phyloP scores from a whole-genome alignment of 257 asterid genomes.

The Mitragyna speciosa region DNA sequence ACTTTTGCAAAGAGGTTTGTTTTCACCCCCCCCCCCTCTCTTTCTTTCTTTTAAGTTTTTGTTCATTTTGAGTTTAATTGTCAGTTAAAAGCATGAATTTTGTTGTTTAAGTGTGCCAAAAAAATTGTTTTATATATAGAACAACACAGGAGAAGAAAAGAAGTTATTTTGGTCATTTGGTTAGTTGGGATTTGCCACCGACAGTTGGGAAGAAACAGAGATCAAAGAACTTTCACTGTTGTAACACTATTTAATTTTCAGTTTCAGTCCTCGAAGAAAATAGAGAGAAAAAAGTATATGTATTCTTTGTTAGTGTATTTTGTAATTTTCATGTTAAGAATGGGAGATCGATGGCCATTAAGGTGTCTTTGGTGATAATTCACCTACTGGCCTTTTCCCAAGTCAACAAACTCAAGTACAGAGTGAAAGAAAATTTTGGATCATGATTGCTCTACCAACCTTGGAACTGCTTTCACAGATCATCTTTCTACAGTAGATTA shows the following conservation, averaged over 20 bases:
- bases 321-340: background rate
- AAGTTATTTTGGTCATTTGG: background rate
- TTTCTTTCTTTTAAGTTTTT: background rate
- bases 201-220: background rate
- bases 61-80: background rate
- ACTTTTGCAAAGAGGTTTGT: constrained; percentile 55
- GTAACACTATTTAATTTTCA: no score
- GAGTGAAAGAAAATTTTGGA: no score
- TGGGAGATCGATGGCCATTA: background rate
- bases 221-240: background rate
- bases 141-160: background rate
- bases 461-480: no score
- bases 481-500: no score
- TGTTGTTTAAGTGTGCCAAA: no score
- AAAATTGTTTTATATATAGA: background rate
- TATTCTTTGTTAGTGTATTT: background rate
- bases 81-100: no score
- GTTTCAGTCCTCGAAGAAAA: background rate
- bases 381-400: no score
- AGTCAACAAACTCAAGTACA: no score
- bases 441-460: no score
- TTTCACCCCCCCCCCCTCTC: background rate
- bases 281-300: no score
- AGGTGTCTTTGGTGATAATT: no score
- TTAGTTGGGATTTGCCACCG: background rate